Base-by-base conservation (phyloP, 495 filamentous ascomycete species). In the Neurospora sp. region DNA sequence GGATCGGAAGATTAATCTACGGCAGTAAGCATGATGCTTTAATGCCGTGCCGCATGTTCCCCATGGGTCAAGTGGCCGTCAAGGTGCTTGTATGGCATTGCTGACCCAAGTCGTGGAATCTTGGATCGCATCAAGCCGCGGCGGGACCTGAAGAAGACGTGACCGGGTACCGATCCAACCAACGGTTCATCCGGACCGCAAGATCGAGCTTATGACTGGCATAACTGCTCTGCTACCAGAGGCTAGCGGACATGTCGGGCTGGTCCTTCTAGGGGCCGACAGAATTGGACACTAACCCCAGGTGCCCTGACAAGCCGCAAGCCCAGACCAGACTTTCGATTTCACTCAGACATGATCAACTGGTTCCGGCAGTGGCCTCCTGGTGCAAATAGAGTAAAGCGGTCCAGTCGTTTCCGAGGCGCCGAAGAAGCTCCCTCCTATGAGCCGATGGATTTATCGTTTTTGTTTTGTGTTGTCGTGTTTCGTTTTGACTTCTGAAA, bases 151-250 rank as follows among this genome's bases (percentile, higher is more conserved):
- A 53, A 53, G n/a, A 53, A 12, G 20, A 22, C 3, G 3, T 27
- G 27, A 39, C 40, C 40, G 44, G 40, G 39, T 31, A 37, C 31
- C 27, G 27, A 35, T 12, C 71, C 27, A 70, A 20, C 70, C 27
- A 39, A 68, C 78, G 74, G 78, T 70, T 77, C 45, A 8, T 75
- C 75, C 74, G 76, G 76, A 78, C 45, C 31, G 71, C 18, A 20
- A 16, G 18, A n/a, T 53, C 47, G 6, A 45, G 47, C 5, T 16
- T 16, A 2, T 14, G 0, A 8, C 10, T 31, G 12, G 0, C 22
- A 4, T 31, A 1, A 27, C 4, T 5, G 47, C 22, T 10, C 47
- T 16, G 1, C 4, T 47, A 12, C n/a, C 9, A 47, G n/a, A 47
- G n/a, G 1, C 1, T 1, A 47, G 4, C n/a, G 1, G 0, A 12